Conservation (phyloP, 805 yeast species). For the Cyberlindnera misumaiensis region DNA sequence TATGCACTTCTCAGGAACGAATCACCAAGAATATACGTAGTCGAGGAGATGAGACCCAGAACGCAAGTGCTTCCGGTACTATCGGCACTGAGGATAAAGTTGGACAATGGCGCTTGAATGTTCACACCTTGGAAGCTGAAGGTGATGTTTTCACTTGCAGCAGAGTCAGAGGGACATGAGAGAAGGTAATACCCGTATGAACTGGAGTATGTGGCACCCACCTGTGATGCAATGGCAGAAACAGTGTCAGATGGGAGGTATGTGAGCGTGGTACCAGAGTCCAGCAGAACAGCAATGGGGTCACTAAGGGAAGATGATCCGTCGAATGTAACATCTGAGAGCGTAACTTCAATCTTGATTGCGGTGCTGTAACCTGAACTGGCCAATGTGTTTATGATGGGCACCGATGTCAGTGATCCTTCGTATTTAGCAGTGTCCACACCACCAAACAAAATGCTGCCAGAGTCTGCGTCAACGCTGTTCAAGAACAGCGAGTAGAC, state of each 20-base stretch:
- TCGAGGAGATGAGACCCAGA: constrained; percentile 33
- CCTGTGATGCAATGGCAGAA: constrained; percentile 27
- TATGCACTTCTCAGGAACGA: constrained; percentile 45
- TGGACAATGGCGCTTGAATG: constrained; percentile 42
- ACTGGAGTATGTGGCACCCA: constrained; percentile 39
- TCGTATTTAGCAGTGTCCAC: constrained; percentile 56
- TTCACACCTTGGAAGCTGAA: constrained; percentile 49
- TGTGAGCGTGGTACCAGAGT: constrained; percentile 37
- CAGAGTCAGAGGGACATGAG: constrained; percentile 29
- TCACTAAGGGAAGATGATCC: constrained; percentile 2
- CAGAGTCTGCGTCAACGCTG: constrained; percentile 32
- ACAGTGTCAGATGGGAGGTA: constrained; percentile 37
- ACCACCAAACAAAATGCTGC: constrained; percentile 67
- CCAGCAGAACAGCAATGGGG: constrained; percentile 31
- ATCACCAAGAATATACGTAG: constrained; percentile 43
- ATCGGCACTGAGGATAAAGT: constrained; percentile 25
- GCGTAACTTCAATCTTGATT: constrained; percentile 41
- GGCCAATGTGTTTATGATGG: constrained; percentile 31
- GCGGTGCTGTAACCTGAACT: constrained; percentile 27
- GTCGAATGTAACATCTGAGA: constrained; percentile 20
- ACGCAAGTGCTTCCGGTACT: constrained; percentile 31
- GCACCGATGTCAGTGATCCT: constrained; percentile 45
- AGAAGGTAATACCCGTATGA: constrained; percentile 39
- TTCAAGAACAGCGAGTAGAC: constrained; percentile 62
- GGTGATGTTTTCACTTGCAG: constrained; percentile 19